phyloP scores from a whole-genome alignment of 176 grass and related monocot genomes.

The Oryza glumipatula region DNA sequence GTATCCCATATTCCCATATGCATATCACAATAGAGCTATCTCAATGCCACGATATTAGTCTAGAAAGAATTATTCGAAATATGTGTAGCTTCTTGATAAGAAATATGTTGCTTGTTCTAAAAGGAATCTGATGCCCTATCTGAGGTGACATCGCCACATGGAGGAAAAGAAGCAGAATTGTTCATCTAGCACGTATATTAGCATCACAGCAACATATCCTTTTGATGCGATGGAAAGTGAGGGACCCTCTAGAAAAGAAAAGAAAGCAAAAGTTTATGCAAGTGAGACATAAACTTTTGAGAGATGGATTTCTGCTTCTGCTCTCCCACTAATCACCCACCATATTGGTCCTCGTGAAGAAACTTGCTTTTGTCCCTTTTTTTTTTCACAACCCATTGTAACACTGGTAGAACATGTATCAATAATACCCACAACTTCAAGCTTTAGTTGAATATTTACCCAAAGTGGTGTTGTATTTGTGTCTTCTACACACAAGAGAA shows the following conservation, averaged over 20 bases:
- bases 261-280: conserved; percentile 22
- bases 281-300: conserved; percentile 45
- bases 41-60: not conserved
- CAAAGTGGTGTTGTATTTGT: not conserved
- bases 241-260: conserved; percentile 17
- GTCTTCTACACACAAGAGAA: not conserved
- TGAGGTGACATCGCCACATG: conserved; percentile 23
- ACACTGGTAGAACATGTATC: not conserved
- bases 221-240: conserved; percentile 20
- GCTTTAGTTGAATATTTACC: not conserved
- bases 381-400: not conserved
- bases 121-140: conserved; percentile 37
- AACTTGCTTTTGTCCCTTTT: conserved; percentile 10
- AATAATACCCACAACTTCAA: not conserved
- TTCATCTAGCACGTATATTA: conserved; percentile 35
- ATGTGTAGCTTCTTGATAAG: not conserved
- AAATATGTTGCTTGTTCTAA: conserved; percentile 19
- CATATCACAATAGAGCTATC: not conserved
- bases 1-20: not conserved
- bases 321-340: conserved; percentile 42
- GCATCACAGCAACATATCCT: conserved; percentile 27
- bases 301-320: conserved; percentile 1
- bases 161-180: conserved; percentile 24
- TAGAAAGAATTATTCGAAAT: conserved; percentile 20
- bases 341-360: conserved; percentile 34